Conservation (phyloP, 495 filamentous ascomycete genomes). For the Xylaria venustula region DNA sequence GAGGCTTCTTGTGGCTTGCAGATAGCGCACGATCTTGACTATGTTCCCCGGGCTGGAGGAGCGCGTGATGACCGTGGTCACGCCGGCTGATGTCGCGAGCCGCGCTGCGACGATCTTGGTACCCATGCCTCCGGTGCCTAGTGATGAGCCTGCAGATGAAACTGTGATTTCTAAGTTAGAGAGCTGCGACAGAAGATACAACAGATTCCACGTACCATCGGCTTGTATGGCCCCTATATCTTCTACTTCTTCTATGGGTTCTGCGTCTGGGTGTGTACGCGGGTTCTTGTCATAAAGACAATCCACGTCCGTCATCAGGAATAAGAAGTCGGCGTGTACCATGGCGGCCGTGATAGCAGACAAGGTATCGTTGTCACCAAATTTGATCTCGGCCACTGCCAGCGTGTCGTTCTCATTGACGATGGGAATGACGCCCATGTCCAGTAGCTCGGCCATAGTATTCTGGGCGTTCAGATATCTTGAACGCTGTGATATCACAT, state of each 20-base stretch:
- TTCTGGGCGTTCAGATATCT: slow-evolving; percentile 97
- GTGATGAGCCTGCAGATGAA: slow-evolving; percentile 78
- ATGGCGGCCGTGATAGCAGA: slow-evolving; percentile 96
- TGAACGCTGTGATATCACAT: slow-evolving; percentile 58
- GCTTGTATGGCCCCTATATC: slow-evolving; percentile 83
- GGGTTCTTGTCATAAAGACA: slow-evolving; percentile 97
- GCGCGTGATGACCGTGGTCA: slow-evolving; percentile 91
- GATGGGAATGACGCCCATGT: slow-evolving; percentile 96
- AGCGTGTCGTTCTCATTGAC: slow-evolving; percentile 99
- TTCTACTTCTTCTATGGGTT: slow-evolving; percentile 88
- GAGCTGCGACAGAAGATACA: neutral
- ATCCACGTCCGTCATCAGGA: slow-evolving; percentile 98
- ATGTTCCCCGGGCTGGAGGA: slow-evolving; percentile 94
- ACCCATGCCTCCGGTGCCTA: slow-evolving; percentile 97
- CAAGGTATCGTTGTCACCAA: slow-evolving; percentile 96
- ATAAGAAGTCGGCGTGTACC: slow-evolving; percentile 95
- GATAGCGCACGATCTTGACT: slow-evolving; percentile 76
- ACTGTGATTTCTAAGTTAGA: slow-evolving; percentile 45
- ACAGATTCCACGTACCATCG: slow-evolving; percentile 53
- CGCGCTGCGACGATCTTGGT: slow-evolving; percentile 96
- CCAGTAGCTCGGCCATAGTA: slow-evolving; percentile 81
- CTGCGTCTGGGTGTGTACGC: slow-evolving; percentile 75
- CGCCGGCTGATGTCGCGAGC: slow-evolving; percentile 89
- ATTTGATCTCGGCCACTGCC: slow-evolving; percentile 97
- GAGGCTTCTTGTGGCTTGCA: slow-evolving; percentile 56